Evolutionary conservation across 106 monocot species (phyloP), one percentile per base, ranked within the genome.

Genomic region (Dactylorhiza incarnata): DNA sequence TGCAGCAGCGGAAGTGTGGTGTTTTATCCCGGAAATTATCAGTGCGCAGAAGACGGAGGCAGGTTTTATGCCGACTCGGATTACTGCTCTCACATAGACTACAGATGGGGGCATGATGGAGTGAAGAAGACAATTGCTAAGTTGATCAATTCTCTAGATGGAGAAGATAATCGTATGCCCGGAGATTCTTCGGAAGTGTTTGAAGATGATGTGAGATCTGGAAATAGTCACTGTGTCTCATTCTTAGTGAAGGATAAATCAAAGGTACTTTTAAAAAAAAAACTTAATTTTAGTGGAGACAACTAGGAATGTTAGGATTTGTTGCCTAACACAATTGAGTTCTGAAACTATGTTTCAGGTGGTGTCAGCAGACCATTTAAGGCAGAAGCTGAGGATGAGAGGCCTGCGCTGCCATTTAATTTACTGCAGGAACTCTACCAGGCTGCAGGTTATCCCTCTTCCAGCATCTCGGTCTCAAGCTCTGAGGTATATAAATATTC

Each of bases 381-480:
- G 91, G 16, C 81, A 79, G 72, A 89, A 80, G 85, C 82, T 95
- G 2, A 79, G 95, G 59, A 85, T 87, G 85, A 83, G 92, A 5
- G 95, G 95, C 5, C 79, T 92, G 12, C 92, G 92, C 6, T 90
- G 95, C 80, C 90, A 92, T 69, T 43, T 90, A 44, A 88, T 95
- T 86, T 92, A 90, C 71, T 92, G 90, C 73, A 86, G 90, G 54
- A 87, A 82, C 76, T 82, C 81, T 5, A 92, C 92, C 45, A 83
- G 90, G 74, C 75, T 95, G 81, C 92, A 95, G 71, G 85, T 95
- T 75, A 75, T 95, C 58, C 92, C 95, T 51, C 92, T 92, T 15
- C 85, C 90, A 22, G 95, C 95, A 25, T 95, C 95, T 17, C 71
- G 95, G 37, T 90, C 86, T 71, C 95, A 95, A 82, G 88, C 92